Evolutionary conservation across 1,284 basidiomycete genomes (phyloP).

Genomic region (Cutaneotrichosporon dermatis): DNA sequence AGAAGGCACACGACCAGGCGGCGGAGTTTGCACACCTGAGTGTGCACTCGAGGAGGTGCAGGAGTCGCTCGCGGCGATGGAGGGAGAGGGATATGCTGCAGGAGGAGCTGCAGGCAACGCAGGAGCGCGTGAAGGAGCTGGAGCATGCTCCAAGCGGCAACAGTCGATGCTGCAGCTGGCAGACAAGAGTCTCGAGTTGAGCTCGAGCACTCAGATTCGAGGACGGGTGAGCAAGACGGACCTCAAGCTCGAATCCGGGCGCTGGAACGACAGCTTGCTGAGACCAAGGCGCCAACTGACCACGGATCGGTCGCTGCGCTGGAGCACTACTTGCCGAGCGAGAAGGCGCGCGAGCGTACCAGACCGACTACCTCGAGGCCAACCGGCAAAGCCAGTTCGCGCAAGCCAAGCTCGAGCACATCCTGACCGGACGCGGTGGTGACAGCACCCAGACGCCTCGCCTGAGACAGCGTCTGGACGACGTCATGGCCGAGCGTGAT

Average conservation of each 20-base stretch:
- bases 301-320: slow-evolving; percentile 69
- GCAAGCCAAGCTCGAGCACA: slow-evolving; percentile 79
- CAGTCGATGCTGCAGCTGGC: slow-evolving; percentile 13
- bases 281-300: slow-evolving; percentile 53
- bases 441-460: slow-evolving; percentile 79
- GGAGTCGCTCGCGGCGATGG: slow-evolving; percentile 58
- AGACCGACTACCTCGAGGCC: slow-evolving; percentile 77
- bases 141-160: slow-evolving; percentile 54
- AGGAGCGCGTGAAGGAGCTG: slow-evolving; percentile 85
- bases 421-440: slow-evolving; percentile 72
- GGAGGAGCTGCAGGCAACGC: slow-evolving; percentile 80
- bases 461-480: slow-evolving; percentile 81
- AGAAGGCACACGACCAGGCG: slow-evolving; percentile 51
- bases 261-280: slow-evolving; percentile 75
- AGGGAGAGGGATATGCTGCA: slow-evolving; percentile 68
- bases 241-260: slow-evolving; percentile 65
- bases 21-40: slow-evolving; percentile 59
- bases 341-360: slow-evolving; percentile 85
- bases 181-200: slow-evolving; percentile 47
- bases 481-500: slow-evolving; percentile 79
- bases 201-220: slow-evolving; percentile 48
- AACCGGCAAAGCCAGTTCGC: slow-evolving; percentile 78
- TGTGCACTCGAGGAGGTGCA: slow-evolving; percentile 72
- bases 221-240: slow-evolving; percentile 81
- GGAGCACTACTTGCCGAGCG: slow-evolving; percentile 88